Evolutionary conservation across 495 filamentous ascomycete genomes (phyloP).

Genomic region (Podospora sp.): DNA sequence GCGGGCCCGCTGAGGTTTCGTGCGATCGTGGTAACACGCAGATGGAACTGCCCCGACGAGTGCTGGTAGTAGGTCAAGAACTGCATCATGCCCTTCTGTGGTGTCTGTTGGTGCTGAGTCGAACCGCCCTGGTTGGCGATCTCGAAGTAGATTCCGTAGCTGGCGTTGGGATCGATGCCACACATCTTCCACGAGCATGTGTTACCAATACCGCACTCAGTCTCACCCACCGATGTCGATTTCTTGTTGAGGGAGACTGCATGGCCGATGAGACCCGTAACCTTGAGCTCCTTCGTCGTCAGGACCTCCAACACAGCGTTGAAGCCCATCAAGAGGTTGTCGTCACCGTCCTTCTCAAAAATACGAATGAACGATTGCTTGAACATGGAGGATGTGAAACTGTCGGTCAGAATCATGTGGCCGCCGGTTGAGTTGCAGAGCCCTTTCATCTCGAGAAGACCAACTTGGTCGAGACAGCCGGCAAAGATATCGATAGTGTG

Average conservation of each 20-base stretch:
- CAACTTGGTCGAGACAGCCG: slow-evolving; percentile 97
- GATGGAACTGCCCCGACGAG: slow-evolving; percentile 92
- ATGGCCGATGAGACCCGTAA: slow-evolving; percentile 96
- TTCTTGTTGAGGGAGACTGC: slow-evolving; percentile 98
- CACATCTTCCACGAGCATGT: slow-evolving; percentile 99
- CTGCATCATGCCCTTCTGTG: slow-evolving; percentile 95
- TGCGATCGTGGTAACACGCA: slow-evolving; percentile 91
- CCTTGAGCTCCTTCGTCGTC: slow-evolving; percentile 97
- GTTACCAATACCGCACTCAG: slow-evolving; percentile 97
- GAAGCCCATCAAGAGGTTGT: slow-evolving; percentile 97
- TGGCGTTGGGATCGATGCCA: slow-evolving; percentile 89
- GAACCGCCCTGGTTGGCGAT: slow-evolving; percentile 94
- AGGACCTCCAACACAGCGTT: slow-evolving; percentile 96
- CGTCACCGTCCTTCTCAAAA: slow-evolving; percentile 94
- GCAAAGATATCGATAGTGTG: slow-evolving; percentile 98
- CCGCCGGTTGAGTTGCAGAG: slow-evolving; percentile 94
- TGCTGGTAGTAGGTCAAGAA: slow-evolving; percentile 99
- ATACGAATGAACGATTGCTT: slow-evolving; percentile 98
- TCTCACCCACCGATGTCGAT: slow-evolving; percentile 94
- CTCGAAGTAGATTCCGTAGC: slow-evolving; percentile 97
- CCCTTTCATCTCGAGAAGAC: slow-evolving; percentile 98
- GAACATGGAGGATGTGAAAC: slow-evolving; percentile 99
- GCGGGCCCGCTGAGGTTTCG: slow-evolving; percentile 91
- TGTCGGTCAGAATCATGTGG: slow-evolving; percentile 98
- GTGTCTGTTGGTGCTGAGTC: slow-evolving; percentile 78